phyloP scores from a whole-genome alignment of 2,329 filamentous ascomycete genomes.

The Camptophora hylomeconis region DNA sequence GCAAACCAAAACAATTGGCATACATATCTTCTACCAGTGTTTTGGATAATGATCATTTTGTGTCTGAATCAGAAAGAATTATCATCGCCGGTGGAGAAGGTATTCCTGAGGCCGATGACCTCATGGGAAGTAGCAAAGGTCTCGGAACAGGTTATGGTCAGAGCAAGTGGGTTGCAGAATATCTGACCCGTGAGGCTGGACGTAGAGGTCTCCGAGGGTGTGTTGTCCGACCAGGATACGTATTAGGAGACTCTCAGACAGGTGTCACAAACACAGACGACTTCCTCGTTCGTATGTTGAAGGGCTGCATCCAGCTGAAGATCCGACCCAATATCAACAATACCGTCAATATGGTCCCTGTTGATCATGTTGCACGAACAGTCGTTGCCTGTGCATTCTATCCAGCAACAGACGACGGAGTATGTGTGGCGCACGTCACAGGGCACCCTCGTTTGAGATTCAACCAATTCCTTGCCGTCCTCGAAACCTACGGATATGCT shows the following conservation, averaged over 20 bases:
- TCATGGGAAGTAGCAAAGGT: constrained; percentile 61
- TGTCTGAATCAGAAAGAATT: constrained; percentile 55
- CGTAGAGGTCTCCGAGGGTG: constrained; percentile 60
- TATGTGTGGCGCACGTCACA: constrained; percentile 64
- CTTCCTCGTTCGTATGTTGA: constrained; percentile 74
- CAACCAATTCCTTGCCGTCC: constrained; percentile 59
- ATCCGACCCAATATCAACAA: constrained; percentile 66
- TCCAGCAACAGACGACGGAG: constrained; percentile 32
- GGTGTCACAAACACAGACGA: constrained; percentile 75
- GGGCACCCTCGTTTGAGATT: constrained; percentile 65
- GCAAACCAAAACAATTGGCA: constrained; percentile 64
- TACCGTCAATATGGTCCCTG: constrained; percentile 79
- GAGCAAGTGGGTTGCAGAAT: constrained; percentile 69
- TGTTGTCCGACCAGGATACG: constrained; percentile 73
- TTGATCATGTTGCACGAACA: constrained; percentile 69
- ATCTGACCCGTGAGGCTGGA: constrained; percentile 66
- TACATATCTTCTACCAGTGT: constrained; percentile 76
- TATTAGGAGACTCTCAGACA: constrained; percentile 57
- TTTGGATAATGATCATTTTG: constrained; percentile 71
- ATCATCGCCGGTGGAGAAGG: constrained; percentile 48
- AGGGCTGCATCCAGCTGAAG: constrained; percentile 72
- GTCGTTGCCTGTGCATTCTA: constrained; percentile 62
- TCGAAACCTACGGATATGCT: constrained; percentile 61
- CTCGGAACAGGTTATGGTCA: constrained; percentile 84
- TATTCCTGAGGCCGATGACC: constrained; percentile 63